Evolutionary conservation across 2,329 filamentous ascomycete species (phyloP), one percentile per base, ranked within the genome.

Genomic region (Sporothrix dimorphospora): DNA sequence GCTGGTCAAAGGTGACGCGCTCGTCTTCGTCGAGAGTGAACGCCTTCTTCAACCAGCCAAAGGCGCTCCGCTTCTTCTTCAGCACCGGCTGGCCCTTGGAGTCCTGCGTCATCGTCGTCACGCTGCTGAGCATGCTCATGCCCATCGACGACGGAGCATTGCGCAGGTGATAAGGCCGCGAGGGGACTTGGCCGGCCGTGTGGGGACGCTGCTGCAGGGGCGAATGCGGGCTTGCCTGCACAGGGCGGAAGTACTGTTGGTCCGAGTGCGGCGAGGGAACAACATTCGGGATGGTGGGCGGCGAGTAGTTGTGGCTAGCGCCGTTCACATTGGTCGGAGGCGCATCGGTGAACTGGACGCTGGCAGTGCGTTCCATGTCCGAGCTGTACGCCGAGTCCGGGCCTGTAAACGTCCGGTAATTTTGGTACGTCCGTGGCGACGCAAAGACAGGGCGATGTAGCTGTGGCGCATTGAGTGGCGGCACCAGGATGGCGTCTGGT

Each of bases 21-120:
- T 91, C 89, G 65, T 90, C 88, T 27, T 91, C 89, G 73, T 90
- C 88, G 34, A 91, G 80, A 45, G 86, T 87, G 69, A 91, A 91
- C 0, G 89, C 89, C 81, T 91, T 91, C 79, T 90, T 91, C 71
- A 91, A 79, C 89, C 89, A 91, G 1, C 89, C 89, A 77, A 91
- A 90, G 1, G 88, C 88, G 76, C 89, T 90, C 74, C 88, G 85
- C 82, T 91, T 91, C 82, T 90, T 91, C 79, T 90, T 90, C 5
- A 90, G 77, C 49, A 77, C 77, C 11, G 84, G 81, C 71, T 77
- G 70, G 70, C 77, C 74, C 74, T 78, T 75, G 1, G 81, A 81
- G 53, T 85, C 81, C 27, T 82, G 79, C 0, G 83, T 85, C 66
- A 85, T 81, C 1, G 83, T 84, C 5, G 85, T 86, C 6, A 86